These are phyloP conservation scores for Triticum timopheevii DNA, from an alignment of 176 grass and related monocot genomes.

Conservation along the genomic window DNA sequence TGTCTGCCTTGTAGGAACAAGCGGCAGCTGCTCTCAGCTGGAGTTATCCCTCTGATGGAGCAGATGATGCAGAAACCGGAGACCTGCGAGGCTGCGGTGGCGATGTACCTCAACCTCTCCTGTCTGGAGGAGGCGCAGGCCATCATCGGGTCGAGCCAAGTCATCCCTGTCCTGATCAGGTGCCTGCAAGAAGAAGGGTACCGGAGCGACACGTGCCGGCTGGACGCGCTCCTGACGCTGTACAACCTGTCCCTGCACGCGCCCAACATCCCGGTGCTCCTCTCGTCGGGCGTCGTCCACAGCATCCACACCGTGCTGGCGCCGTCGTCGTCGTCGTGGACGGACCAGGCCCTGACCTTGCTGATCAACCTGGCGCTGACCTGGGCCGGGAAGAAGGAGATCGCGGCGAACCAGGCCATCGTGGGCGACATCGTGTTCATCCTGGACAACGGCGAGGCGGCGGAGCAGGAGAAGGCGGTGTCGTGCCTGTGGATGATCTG, in stretches of 20 bases:
- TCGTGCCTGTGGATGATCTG: constrained; percentile 73
- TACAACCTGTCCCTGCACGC: constrained; percentile 71
- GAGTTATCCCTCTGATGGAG: constrained; percentile 63
- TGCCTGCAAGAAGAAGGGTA: constrained; percentile 16
- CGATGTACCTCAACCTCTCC: constrained; percentile 82
- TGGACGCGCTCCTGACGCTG: constrained; percentile 56
- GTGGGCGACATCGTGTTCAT: constrained; percentile 49
- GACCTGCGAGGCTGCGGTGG: constrained; percentile 55
- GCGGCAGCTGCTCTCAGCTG: constrained; percentile 50
- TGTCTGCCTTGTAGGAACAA: constrained; percentile 62
- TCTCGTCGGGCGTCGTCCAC: constrained; percentile 49
- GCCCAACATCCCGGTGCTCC: constrained; percentile 47
- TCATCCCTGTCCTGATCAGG: constrained; percentile 47
- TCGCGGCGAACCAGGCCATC: constrained; percentile 42
- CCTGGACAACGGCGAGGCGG: constrained; percentile 47
- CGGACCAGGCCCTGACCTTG: constrained; percentile 62
- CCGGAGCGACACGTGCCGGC: constrained; percentile 39
- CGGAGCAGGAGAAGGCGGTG: constrained; percentile 69
- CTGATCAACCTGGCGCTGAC: constrained; percentile 57
- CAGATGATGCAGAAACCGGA: constrained; percentile 59
- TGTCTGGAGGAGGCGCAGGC: constrained; percentile 63
- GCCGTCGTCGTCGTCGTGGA: constrained; percentile 27
- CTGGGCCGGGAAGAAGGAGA: constrained; percentile 36
- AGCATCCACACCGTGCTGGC: constrained; percentile 39
- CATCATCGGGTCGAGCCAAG: constrained; percentile 48